Base-by-base conservation (phyloP, 1,139 yeast genomes). In the Suhomyces bokatorum region DNA sequence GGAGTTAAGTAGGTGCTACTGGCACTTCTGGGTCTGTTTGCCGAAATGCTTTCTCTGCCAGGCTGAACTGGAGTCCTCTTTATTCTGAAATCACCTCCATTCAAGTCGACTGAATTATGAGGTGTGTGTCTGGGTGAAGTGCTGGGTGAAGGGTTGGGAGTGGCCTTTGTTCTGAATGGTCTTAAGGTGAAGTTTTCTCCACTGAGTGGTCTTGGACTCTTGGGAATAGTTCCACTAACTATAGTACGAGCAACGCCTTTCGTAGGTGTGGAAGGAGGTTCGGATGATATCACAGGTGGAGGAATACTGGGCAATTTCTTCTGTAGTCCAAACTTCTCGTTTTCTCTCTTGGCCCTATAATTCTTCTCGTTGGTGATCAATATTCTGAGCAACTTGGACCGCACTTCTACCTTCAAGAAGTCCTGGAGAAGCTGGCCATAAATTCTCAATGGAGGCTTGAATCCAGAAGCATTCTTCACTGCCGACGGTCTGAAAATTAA, bases 61-160 rank as follows among this genome's bases (percentile, higher is more conserved):
- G 37, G 42, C 11, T 26, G 42, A 5, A 31, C 14, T 6, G 40
- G 39, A n/a, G 42, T 46, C 40, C 42, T 49, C 39, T 48, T 42
- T 15, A 47, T 33, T 15, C 33, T 37, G 11, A 13, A 40, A 15
- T 44, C 47, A 31, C 37, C 31, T 11, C 35, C 34, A 28, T 39
- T 47, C 15, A 52, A 35, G 34, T 54, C 58, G 24, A 48, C 43
- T n/a, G 55, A 51, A 26, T 37, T 62, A 50, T 52, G 46, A 1
- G 67, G 66, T 6, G 62, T 51, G 43, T 62, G 67, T 28, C 60
- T 57, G 2, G 78, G 78, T 1, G 77, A 71, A 2, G 60, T 54
- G 22, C 59, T 55, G 0, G 78, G 79, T 0, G 77, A 69, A 1
- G 77, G 75, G 20, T 60, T 56, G 9, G 78, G 78, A 0, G 77